phyloP scores from a whole-genome alignment of 1,284 basidiomycete species.

The Cutaneotrichosporon sp. region DNA sequence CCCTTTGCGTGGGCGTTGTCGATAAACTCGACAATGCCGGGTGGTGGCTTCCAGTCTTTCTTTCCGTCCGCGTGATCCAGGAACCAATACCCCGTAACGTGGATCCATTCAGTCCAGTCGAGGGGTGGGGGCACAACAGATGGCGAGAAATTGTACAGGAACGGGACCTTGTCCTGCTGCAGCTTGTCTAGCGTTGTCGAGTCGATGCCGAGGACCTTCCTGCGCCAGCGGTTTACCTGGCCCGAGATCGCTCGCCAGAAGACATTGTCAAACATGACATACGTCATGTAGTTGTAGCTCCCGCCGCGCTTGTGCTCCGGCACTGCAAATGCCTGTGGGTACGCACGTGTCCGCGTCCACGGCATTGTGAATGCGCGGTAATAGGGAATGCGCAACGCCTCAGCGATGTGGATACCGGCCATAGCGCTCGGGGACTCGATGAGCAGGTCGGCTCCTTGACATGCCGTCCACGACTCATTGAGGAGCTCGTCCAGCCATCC shows the following conservation, averaged over 20 bases:
- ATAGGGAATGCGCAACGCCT: conserved; percentile 65
- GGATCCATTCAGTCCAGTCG: conserved; percentile 99
- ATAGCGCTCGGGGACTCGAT: conserved; percentile 65
- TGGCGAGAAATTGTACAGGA: conserved; percentile 62
- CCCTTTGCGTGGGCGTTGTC: conserved; percentile 63
- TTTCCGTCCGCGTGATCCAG: conserved; percentile 84
- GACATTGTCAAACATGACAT: conserved; percentile 63
- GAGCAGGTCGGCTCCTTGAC: conserved; percentile 66
- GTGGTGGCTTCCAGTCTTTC: conserved; percentile 80
- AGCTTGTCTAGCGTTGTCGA: conserved; percentile 64
- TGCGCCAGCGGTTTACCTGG: conserved; percentile 70
- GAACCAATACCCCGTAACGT: conserved; percentile 95
- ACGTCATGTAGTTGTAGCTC: conserved; percentile 47
- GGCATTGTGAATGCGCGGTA: conserved; percentile 67
- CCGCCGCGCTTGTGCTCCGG: conserved; percentile 51
- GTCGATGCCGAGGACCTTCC: conserved; percentile 55
- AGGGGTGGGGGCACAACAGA: conserved; percentile 80
- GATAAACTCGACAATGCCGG: conserved; percentile 75
- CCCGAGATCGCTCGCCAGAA: conserved; percentile 68
- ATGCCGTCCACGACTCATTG: conserved; percentile 63
- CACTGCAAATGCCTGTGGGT: conserved; percentile 62
- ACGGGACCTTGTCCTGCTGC: conserved; percentile 50
- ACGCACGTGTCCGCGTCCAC: conserved; percentile 59
- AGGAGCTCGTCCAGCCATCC: conserved; percentile 72
- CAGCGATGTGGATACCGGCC: conserved; percentile 75